Evolutionary conservation across 2,329 filamentous ascomycete genomes (phyloP), one percentile per base, ranked within the genome.

Genomic region (Coleophoma crateriformis): DNA sequence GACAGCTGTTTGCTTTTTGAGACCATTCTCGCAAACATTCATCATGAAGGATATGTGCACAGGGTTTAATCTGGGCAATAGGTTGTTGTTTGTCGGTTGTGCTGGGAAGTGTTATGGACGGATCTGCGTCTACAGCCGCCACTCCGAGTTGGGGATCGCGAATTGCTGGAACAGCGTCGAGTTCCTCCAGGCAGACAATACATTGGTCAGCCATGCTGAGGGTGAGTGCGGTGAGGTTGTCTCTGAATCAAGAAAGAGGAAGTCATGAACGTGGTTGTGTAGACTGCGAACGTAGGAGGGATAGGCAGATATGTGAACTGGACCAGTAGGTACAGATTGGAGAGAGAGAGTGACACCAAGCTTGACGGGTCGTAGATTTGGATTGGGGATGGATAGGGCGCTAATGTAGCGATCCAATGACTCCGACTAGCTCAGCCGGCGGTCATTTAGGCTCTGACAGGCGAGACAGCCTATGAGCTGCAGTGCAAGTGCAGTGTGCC

Each of bases 1-100:
- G 94, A 69, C 94, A 99, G 66, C 91, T 96, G 71, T 97, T 99
- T 56, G 94, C 92, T 68, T 95, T 87, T 70, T 95, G 89, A 42
- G 92, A 90, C 94, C 94, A 99, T 59, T 90, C 89, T 61, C 87
- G 87, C 59, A 99, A 78, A 69, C 94, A 99, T 47, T 87, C 84
- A 72, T 99, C 86, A 72, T 99, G 94, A 60, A 99, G 77, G 60
- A 91, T 81, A 74, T 99, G 95, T 51, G 89, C 88, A 70, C 94
- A 99, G 43, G 90, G 85, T 52, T 83, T 75, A 45, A 85, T 79
- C 49, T 78, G 70, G 38, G 82, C 81, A 53, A 85, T 75, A 51
- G 48, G 45, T 34, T 53, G 53, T 37, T 57, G 49, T 32, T 54
- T 54, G 46, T 51, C 45, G 41, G 38, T 32, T 46, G 54, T 58